phyloP scores from a whole-genome alignment of 1,284 basidiomycete species.

The Apiotrichum mycotoxinovorans region DNA sequence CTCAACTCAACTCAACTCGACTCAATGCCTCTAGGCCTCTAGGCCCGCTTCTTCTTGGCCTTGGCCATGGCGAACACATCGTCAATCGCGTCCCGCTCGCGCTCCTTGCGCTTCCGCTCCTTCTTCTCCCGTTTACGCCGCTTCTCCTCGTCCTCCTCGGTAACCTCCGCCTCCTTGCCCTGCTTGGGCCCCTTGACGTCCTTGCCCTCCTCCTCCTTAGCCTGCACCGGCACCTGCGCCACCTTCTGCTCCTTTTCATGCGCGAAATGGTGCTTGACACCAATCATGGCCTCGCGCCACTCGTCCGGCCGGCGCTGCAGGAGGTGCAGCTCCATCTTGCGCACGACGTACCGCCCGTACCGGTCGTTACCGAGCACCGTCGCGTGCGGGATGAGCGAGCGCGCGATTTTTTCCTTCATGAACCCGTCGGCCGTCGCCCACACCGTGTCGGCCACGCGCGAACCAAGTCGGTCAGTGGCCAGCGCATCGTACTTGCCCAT shows the following conservation, averaged over 20 bases:
- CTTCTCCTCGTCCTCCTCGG: constrained; percentile 3
- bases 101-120: constrained; percentile 14
- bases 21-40: no score
- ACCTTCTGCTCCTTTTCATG: constrained; percentile 32
- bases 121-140: constrained; percentile 8
- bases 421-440: constrained; percentile 85
- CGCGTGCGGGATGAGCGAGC: constrained; percentile 68
- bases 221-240: constrained; percentile 1
- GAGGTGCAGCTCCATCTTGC: constrained; percentile 72
- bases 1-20: no score
- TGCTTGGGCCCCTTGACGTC: no score
- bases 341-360: constrained; percentile 80
- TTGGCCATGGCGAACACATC: constrained; percentile 30
- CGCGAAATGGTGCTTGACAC: constrained; percentile 48
- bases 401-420: constrained; percentile 87
- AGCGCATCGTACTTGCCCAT: constrained; percentile 72
- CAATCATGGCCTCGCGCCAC: constrained; percentile 64
- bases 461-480: constrained; percentile 81
- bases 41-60: constrained; percentile 17
- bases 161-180: constrained; percentile 3
- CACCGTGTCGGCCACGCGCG: constrained; percentile 77
- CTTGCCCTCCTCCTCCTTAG: constrained; percentile 3
- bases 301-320: constrained; percentile 72
- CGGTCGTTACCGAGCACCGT: constrained; percentile 66
- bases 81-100: constrained; percentile 36